Evolutionary conservation across 495 filamentous ascomycete species (phyloP).

Genomic region (Thermochaetoides thermophila): DNA sequence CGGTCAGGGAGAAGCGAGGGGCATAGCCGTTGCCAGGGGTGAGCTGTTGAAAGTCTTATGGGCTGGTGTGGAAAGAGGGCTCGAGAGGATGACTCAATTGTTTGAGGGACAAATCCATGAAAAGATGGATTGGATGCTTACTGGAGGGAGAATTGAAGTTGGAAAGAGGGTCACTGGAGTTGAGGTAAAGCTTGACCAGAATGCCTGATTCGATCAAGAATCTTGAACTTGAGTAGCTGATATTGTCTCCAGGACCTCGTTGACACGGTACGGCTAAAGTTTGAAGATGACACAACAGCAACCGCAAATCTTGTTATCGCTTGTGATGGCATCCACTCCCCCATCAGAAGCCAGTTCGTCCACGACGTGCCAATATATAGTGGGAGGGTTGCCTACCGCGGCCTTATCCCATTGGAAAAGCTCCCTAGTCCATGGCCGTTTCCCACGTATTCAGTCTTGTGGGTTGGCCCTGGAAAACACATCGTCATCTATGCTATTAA

Average conservation of each 20-base stretch:
- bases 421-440: slow-evolving; percentile 20
- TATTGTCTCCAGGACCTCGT: slow-evolving; percentile 5
- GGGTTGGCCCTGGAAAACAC: slow-evolving; percentile 31
- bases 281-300: slow-evolving; percentile 16
- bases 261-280: slow-evolving; percentile 9
- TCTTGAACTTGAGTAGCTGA: not conserved
- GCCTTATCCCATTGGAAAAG: slow-evolving; percentile 31
- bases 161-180: not conserved
- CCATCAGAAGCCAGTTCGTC: slow-evolving; percentile 24
- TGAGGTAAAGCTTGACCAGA: not conserved
- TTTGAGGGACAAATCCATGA: not conserved
- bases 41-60: too few relatives aligned
- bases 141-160: not conserved
- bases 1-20: slow-evolving; percentile 8
- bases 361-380: slow-evolving; percentile 25
- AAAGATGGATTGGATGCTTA: not conserved
- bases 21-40: too few relatives aligned
- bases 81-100: not conserved
- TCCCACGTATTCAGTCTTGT: slow-evolving; percentile 12
- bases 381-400: slow-evolving; percentile 33
- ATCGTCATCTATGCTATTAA: slow-evolving; percentile 31
- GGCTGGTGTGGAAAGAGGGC: slow-evolving; percentile 13
- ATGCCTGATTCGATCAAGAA: not conserved
- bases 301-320: slow-evolving; percentile 30
- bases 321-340: slow-evolving; percentile 42